A percentile compares a stretch with the other conserved stretches of the same genome.
These are phyloP conservation scores for Betula pendula DNA, from an alignment of 306 rosid species.

Conservation along the genomic window DNA sequence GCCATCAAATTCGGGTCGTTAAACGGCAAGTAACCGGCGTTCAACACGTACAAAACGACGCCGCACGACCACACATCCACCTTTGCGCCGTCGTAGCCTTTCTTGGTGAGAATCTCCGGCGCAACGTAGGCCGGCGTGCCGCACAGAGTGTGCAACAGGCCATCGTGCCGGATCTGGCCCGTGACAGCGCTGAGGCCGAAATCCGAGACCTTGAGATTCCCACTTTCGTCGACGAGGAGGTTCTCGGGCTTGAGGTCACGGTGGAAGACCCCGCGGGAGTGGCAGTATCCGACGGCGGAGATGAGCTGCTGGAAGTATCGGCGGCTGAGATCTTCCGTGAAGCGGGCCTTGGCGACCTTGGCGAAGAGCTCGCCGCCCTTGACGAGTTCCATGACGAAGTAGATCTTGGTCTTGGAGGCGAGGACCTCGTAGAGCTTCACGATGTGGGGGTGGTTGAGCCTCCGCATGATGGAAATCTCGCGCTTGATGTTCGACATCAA, in stretches of 20 bases:
- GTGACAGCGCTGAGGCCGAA: slow-evolving; percentile 68
- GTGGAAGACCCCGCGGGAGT: slow-evolving; percentile 63
- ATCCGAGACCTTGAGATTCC: slow-evolving; percentile 59
- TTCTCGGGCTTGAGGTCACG: slow-evolving; percentile 80
- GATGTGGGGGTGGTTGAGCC: slow-evolving; percentile 58
- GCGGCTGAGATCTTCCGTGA: slow-evolving; percentile 52
- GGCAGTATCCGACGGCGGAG: slow-evolving; percentile 76
- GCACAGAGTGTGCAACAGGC: slow-evolving; percentile 68
- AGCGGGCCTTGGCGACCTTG: slow-evolving; percentile 45
- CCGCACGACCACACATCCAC: slow-evolving; percentile 81
- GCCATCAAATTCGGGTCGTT: slow-evolving; percentile 73
- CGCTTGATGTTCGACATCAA: slow-evolving; percentile 56
- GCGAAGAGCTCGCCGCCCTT: slow-evolving; percentile 74
- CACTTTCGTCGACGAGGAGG: slow-evolving; percentile 54
- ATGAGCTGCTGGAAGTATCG: slow-evolving; percentile 57
- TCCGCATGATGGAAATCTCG: slow-evolving; percentile 66
- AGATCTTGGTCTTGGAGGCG: slow-evolving; percentile 67
- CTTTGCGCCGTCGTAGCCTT: slow-evolving; percentile 71
- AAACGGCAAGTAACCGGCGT: slow-evolving; percentile 72
- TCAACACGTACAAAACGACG: slow-evolving; percentile 54
- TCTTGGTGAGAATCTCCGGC: slow-evolving; percentile 72
- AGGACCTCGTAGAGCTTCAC: slow-evolving; percentile 68
- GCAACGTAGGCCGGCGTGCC: slow-evolving; percentile 91
- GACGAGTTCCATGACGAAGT: slow-evolving; percentile 59
- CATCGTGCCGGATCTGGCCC: slow-evolving; percentile 57